phyloP scores from a whole-genome alignment of 2,329 filamentous ascomycete species.

The Penicillium sp. region DNA sequence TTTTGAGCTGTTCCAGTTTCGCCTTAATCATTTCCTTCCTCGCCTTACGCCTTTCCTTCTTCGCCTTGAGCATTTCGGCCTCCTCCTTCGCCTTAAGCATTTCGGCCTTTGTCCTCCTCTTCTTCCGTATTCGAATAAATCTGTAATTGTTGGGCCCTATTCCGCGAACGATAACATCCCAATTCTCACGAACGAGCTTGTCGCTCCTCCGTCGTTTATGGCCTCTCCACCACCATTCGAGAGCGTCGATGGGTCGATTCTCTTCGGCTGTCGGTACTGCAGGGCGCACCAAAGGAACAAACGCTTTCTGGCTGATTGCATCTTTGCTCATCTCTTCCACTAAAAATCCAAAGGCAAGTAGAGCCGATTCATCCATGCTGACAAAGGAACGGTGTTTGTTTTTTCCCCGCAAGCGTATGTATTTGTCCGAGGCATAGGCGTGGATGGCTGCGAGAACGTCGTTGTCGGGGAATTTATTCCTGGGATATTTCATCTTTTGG shows the following conservation, averaged over 20 bases:
- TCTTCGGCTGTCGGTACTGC: not conserved
- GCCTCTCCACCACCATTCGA: not conserved
- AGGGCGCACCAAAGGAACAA: constrained; percentile 48
- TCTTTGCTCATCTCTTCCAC: constrained; percentile 54
- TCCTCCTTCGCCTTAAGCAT: no score
- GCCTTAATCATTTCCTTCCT: no score
- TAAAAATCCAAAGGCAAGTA: constrained; percentile 57
- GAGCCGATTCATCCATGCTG: constrained; percentile 58
- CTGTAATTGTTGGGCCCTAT: not conserved
- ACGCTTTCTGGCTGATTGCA: constrained; percentile 52
- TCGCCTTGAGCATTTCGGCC: no score
- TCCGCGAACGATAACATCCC: not conserved
- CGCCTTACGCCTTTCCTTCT: no score
- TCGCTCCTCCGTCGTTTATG: not conserved
- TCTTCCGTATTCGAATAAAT: not conserved
- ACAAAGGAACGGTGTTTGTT: constrained; percentile 43
- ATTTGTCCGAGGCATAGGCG: constrained; percentile 54
- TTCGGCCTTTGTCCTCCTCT: not conserved
- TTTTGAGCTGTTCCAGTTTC: no score
- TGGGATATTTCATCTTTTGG: constrained; percentile 8
- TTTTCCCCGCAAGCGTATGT: constrained; percentile 36
- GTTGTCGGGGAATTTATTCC: constrained; percentile 48
- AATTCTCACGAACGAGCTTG: not conserved
- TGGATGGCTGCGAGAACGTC: constrained; percentile 56
- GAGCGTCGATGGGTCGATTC: not conserved